These are phyloP conservation scores for Earliella scabrosa DNA, from an alignment of 1,284 basidiomycete genomes.

Conservation along the genomic window DNA sequence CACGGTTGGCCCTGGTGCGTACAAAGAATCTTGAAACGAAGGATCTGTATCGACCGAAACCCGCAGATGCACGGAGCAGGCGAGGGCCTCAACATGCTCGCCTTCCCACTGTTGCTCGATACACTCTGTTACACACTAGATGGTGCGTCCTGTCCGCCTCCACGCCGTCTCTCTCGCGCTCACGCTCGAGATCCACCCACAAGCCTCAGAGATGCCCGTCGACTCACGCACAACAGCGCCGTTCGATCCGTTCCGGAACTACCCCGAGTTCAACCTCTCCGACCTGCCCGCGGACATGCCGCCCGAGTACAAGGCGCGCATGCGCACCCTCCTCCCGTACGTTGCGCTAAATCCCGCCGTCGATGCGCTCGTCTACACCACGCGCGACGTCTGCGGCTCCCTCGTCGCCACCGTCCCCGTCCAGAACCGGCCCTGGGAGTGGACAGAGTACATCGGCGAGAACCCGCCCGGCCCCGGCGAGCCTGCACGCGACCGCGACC, in stretches of 20 bases:
- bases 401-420: conserved; percentile 56
- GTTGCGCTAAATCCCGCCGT: conserved; percentile 55
- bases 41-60: neutral
- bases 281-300: conserved; percentile 63
- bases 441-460: conserved; percentile 80
- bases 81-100: conserved; percentile 52
- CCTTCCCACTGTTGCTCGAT: conserved; percentile 71
- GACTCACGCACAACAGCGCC: conserved; percentile 52
- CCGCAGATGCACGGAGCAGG: conserved; percentile 56
- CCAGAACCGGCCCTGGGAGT: conserved; percentile 81
- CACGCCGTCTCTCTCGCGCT: no score
- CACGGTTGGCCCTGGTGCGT: conserved; percentile 62
- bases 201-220: conserved; percentile 57
- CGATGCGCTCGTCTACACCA: conserved; percentile 58
- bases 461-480: conserved; percentile 45
- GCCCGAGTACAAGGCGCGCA: conserved; percentile 54
- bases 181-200: neutral
- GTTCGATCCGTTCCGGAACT: conserved; percentile 64
- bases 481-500: conserved; percentile 41
- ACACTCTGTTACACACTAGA: conserved; percentile 75
- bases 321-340: conserved; percentile 60
- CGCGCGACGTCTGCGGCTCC: conserved; percentile 55
- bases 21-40: no score
- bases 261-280: conserved; percentile 54
- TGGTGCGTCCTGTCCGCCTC: conserved; percentile 60